Percentiles rank a stretch among this genome's conserved stretches.
Conservation (phyloP, 176 grass and related monocot genomes). For the Zea luxurians region DNA sequence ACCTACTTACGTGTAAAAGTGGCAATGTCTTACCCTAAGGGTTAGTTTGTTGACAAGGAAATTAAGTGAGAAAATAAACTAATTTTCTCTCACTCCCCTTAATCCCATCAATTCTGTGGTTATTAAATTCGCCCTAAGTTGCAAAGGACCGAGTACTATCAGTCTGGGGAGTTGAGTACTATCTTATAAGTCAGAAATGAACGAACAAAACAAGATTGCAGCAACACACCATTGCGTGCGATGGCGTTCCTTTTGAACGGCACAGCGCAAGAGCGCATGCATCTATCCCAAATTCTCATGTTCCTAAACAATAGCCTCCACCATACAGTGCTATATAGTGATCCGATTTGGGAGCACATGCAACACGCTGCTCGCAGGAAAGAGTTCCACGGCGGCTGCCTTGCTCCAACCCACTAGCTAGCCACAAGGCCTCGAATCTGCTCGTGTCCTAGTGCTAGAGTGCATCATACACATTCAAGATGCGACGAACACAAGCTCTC, state of each 20-base stretch:
- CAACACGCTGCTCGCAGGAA: slow-evolving; percentile 24
- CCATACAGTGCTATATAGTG: not conserved
- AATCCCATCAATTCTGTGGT: too few relatives aligned
- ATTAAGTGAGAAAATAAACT: too few relatives aligned
- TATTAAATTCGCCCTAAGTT: too few relatives aligned
- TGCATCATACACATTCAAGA: not conserved
- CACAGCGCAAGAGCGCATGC: not conserved
- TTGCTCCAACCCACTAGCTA: slow-evolving; percentile 4
- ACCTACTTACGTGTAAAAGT: too few relatives aligned
- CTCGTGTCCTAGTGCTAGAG: not conserved
- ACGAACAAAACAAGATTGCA: not conserved
- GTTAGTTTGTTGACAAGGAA: too few relatives aligned
- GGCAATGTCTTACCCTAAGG: too few relatives aligned
- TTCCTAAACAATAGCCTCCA: slow-evolving; percentile 25
- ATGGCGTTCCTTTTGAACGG: not conserved
- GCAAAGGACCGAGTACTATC: too few relatives aligned
- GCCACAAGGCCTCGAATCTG: not conserved
- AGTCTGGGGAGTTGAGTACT: too few relatives aligned
- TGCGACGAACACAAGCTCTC: not conserved
- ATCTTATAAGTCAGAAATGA: not conserved
- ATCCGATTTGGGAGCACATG: slow-evolving; percentile 15
- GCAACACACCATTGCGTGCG: not conserved
- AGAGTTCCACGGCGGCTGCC: slow-evolving; percentile 1
- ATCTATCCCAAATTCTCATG: not conserved
- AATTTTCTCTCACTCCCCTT: too few relatives aligned